These are phyloP conservation scores for Phylloporus sp. DNA, from an alignment of 768 basidiomycete species.

Conservation along the genomic window DNA sequence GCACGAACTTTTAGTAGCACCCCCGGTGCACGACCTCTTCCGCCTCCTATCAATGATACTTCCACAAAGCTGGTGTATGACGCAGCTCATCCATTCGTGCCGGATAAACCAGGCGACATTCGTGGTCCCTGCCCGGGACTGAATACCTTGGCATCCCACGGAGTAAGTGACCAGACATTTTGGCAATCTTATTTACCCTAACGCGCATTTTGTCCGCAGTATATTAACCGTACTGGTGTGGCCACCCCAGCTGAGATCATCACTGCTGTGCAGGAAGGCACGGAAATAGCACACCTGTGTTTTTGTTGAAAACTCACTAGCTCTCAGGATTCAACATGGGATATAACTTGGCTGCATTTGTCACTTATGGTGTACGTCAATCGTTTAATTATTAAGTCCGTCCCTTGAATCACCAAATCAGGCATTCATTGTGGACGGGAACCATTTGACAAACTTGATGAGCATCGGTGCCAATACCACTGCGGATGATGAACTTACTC, in stretches of 20 bases:
- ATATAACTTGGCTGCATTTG: slow-evolving; percentile 16
- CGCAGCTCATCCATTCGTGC: slow-evolving; percentile 12
- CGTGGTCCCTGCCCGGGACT: slow-evolving; percentile 26
- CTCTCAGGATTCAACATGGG: slow-evolving; percentile 24
- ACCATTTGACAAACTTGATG: slow-evolving; percentile 28
- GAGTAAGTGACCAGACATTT: slow-evolving; percentile 12
- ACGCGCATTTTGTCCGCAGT: slow-evolving; percentile 4
- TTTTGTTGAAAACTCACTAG: neutral
- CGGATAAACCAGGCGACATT: slow-evolving; percentile 17
- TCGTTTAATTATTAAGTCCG: neutral
- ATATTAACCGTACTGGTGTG: slow-evolving; percentile 18
- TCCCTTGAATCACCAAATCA: slow-evolving; percentile 3
- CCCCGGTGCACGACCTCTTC: slow-evolving; percentile 21
- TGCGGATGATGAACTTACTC: slow-evolving; percentile 5
- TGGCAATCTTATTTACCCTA: neutral
- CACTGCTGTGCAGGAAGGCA: slow-evolving; percentile 22
- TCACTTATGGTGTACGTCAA: slow-evolving; percentile 19
- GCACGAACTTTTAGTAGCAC: slow-evolving; percentile 13
- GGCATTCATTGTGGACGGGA: slow-evolving; percentile 26
- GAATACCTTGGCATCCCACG: slow-evolving; percentile 26
- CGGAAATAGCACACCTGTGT: neutral
- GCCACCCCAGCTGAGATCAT: slow-evolving; percentile 23
- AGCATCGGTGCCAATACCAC: slow-evolving; percentile 24
- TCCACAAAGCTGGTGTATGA: slow-evolving; percentile 23
- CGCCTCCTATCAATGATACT: slow-evolving; percentile 21